These are phyloP conservation scores for Gossypium anomalum DNA, from an alignment of 345 rosid genomes.

Conservation along the genomic window DNA sequence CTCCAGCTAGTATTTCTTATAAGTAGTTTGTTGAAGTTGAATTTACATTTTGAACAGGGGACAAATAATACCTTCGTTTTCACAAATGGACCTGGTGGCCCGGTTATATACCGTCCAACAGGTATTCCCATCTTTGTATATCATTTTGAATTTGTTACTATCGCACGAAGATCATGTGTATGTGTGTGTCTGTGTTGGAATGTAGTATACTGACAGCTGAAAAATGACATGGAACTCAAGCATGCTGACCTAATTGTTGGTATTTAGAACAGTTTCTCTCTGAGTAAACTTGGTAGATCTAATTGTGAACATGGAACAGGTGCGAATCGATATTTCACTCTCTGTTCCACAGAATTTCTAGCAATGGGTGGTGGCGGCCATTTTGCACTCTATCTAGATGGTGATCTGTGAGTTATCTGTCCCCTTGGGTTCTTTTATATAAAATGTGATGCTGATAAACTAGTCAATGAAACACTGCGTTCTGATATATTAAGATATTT, in stretches of 20 bases:
- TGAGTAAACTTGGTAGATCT: constrained; percentile 2
- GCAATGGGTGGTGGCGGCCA: constrained; percentile 96
- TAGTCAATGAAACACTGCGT: not conserved
- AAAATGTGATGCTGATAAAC: not conserved
- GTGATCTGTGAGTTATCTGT: constrained; percentile 61
- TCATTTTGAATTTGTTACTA: not conserved
- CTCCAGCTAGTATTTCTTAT: not conserved
- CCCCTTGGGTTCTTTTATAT: not conserved
- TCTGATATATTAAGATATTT: constrained; percentile 3
- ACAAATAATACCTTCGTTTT: constrained; percentile 84
- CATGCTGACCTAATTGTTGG: not conserved
- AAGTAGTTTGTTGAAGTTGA: constrained; percentile 19
- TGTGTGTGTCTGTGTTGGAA: not conserved
- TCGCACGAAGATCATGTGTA: not conserved
- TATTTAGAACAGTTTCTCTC: not conserved
- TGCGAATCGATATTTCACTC: constrained; percentile 82
- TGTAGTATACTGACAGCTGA: not conserved
- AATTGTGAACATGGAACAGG: constrained; percentile 45
- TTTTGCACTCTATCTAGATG: constrained; percentile 86
- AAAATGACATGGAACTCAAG: not conserved
- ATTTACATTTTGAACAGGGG: constrained; percentile 52
- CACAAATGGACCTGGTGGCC: constrained; percentile 65
- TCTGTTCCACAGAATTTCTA: constrained; percentile 71
- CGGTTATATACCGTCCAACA: constrained; percentile 69
- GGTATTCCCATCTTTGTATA: constrained; percentile 40